Evolutionary conservation across 768 basidiomycete genomes (phyloP).

Genomic region (Mycena capillaripes): DNA sequence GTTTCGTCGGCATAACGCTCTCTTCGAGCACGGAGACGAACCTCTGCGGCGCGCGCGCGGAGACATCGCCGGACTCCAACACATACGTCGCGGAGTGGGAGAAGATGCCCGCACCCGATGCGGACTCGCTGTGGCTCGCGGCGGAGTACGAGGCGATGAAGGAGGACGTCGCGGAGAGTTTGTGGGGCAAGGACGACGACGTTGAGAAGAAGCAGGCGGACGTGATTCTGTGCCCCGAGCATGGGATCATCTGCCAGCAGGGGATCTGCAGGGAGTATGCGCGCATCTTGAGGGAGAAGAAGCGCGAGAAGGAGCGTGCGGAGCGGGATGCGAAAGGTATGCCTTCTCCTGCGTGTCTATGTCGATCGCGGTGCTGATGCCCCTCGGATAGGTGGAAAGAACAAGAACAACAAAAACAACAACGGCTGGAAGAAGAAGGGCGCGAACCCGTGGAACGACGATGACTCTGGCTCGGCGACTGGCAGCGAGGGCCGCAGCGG

Average conservation of each 20-base stretch:
- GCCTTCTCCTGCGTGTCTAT: neutral
- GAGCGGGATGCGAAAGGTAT: neutral
- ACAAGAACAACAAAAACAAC: neutral
- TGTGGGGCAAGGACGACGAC: conserved; percentile 44
- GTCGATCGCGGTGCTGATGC: too few species aligned
- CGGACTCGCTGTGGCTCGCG: neutral
- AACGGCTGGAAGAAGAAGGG: conserved; percentile 22
- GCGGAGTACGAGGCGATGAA: neutral
- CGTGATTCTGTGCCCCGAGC: conserved; percentile 45
- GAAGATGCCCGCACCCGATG: conserved; percentile 25
- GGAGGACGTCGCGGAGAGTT: conserved; percentile 28
- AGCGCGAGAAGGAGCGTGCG: conserved; percentile 16
- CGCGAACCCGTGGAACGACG: conserved; percentile 15
- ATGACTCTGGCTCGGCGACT: conserved; percentile 28
- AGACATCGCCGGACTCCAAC: conserved; percentile 35
- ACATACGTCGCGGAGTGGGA: conserved; percentile 44
- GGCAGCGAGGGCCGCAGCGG: conserved; percentile 31
- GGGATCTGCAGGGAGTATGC: conserved; percentile 53
- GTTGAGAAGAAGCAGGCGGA: conserved; percentile 24
- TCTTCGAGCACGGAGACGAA: conserved; percentile 43
- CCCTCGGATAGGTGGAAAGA: neutral
- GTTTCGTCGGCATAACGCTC: conserved; percentile 38
- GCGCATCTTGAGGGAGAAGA: conserved; percentile 44
- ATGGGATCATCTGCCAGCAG: conserved; percentile 51
- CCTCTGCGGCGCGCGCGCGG: conserved; percentile 34